These are phyloP conservation scores for Ascochyta rabiei DNA, from an alignment of 2,329 filamentous ascomycete species.

Conservation along the genomic window DNA sequence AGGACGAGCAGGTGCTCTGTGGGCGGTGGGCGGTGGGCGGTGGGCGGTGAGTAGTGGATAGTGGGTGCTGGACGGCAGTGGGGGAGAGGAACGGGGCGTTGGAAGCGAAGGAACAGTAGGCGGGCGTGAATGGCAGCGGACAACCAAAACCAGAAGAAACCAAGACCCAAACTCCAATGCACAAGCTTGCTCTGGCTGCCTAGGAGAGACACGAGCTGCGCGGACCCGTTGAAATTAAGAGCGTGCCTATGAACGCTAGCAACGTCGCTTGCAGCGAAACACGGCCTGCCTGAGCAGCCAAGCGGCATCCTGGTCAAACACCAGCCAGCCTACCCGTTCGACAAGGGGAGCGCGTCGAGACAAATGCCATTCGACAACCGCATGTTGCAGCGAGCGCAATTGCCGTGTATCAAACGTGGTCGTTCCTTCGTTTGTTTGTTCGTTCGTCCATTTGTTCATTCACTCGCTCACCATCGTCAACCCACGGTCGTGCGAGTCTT, in stretches of 20 bases:
- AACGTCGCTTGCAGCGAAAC: constrained; percentile 11
- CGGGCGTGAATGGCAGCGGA: constrained; percentile 9
- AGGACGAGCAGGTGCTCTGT: constrained; percentile 31
- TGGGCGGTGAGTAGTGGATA: constrained; percentile 5
- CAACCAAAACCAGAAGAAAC: neutral
- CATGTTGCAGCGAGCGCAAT: constrained; percentile 6
- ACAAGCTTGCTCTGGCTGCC: constrained; percentile 2
- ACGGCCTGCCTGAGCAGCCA: constrained; percentile 1
- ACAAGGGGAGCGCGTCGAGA: neutral
- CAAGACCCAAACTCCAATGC: neutral
- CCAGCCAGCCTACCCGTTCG: neutral
- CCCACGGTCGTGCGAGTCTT: neutral
- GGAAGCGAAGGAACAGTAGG: neutral
- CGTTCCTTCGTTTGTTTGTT: too few relatives aligned
- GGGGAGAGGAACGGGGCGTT: too few relatives aligned
- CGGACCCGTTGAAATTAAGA: constrained; percentile 26
- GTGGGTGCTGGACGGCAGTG: neutral
- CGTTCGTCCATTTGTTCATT: too few relatives aligned
- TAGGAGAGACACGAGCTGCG: constrained; percentile 14
- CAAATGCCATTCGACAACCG: constrained; percentile 8
- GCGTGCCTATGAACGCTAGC: constrained; percentile 8
- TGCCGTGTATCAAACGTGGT: too few relatives aligned
- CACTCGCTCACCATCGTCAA: neutral
- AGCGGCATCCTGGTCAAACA: neutral
- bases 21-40: constrained; percentile 8